Percentiles rank a stretch among this genome's conserved stretches.
Evolutionary conservation across 2,329 filamentous ascomycete genomes (phyloP).

Genomic region (Fusarium ramigenum): DNA sequence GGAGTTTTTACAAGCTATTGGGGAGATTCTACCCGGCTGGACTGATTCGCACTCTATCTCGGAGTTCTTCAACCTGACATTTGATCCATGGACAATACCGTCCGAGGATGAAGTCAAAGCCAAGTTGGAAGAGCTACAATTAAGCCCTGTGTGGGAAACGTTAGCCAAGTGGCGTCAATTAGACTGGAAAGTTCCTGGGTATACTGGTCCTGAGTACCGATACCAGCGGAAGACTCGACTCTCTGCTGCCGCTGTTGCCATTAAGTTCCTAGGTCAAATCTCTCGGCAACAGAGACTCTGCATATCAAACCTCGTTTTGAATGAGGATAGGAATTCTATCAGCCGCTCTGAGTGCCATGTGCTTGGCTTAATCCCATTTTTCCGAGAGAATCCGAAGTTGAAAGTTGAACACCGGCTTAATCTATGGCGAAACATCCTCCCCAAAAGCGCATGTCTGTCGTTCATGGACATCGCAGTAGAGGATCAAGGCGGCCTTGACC

Average conservation of each 20-base stretch:
- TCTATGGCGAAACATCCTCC: constrained; percentile 4
- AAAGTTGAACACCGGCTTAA: constrained; percentile 11
- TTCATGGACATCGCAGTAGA: too few relatives aligned
- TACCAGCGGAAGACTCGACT: neutral
- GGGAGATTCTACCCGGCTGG: neutral
- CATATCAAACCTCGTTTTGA: neutral
- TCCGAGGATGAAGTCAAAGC: neutral
- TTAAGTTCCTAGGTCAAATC: constrained; percentile 1
- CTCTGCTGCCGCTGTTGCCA: constrained; percentile 5
- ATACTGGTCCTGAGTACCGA: neutral
- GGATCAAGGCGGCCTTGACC: neutral
- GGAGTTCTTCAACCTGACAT: neutral
- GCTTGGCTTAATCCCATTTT: constrained; percentile 15
- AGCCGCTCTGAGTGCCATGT: neutral
- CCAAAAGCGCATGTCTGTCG: too few relatives aligned
- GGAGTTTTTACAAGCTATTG: neutral
- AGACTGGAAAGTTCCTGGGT: too few relatives aligned
- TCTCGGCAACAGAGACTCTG: neutral
- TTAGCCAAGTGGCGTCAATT: too few relatives aligned
- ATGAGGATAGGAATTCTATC: neutral
- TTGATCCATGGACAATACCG: neutral
- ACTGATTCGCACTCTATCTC: neutral
- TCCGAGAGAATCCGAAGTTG: constrained; percentile 5
- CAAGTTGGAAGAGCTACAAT: neutral
- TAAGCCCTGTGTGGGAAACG: neutral